Conservation (phyloP, 345 rosid genomes). For the Camelina laxa region DNA sequence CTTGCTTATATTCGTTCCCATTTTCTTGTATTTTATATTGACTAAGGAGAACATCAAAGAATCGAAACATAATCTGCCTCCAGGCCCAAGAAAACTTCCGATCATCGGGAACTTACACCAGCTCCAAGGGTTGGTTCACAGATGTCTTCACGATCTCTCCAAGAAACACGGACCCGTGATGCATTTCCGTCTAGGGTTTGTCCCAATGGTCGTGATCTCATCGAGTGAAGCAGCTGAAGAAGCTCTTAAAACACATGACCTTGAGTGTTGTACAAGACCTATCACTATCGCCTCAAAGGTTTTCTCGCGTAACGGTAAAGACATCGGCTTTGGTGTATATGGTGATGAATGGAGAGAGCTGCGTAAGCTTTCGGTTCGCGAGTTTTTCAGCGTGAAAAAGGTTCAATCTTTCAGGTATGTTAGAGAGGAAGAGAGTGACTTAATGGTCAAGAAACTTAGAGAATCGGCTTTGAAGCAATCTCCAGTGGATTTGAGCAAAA, state of each 20-base stretch:
- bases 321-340: constrained; percentile 37
- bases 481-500: constrained; percentile 27
- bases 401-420: constrained; percentile 31
- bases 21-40: neutral
- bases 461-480: neutral
- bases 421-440: constrained; percentile 44
- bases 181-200: constrained; percentile 33
- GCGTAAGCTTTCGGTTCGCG: constrained; percentile 31
- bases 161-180: constrained; percentile 43
- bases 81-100: constrained; percentile 21
- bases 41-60: neutral
- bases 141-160: constrained; percentile 39
- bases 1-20: constrained; percentile 12
- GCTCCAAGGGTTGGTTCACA: constrained; percentile 31
- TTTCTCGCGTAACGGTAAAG: constrained; percentile 33
- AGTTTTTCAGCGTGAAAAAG: constrained; percentile 37
- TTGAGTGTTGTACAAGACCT: constrained; percentile 42
- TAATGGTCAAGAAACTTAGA: constrained; percentile 26
- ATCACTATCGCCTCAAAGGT: neutral
- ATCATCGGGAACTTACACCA: constrained; percentile 40
- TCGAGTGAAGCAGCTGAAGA: constrained; percentile 45
- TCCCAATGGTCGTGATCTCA: constrained; percentile 30
- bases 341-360: constrained; percentile 42
- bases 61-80: constrained; percentile 17
- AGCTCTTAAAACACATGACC: constrained; percentile 42